These are phyloP conservation scores for Phylloporus sp. DNA, from an alignment of 1,284 basidiomycete species.

Conservation along the genomic window DNA sequence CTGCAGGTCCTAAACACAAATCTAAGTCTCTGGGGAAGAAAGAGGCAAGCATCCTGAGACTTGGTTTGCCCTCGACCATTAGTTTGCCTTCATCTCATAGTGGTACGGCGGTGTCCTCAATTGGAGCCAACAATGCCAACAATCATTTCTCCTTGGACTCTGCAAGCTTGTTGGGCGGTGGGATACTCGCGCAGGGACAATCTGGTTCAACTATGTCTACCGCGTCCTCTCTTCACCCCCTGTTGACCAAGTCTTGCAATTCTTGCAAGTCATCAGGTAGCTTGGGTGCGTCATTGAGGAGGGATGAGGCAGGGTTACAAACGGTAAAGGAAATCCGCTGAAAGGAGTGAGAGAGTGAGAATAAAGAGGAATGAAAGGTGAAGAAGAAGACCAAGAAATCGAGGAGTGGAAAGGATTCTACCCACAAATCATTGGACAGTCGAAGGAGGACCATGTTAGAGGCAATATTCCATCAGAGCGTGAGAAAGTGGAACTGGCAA, in stretches of 20 bases:
- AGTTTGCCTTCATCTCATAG: conserved; percentile 58
- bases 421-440: conserved; percentile 47
- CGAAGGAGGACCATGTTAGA: conserved; percentile 56
- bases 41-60: conserved; percentile 66
- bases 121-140: conserved; percentile 19
- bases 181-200: conserved; percentile 42
- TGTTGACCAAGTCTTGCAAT: conserved; percentile 59
- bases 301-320: conserved; percentile 71
- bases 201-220: conserved; percentile 59
- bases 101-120: conserved; percentile 50
- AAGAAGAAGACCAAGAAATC: conserved; percentile 39
- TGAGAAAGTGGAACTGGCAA: conserved; percentile 10
- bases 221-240: conserved; percentile 63
- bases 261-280: conserved; percentile 59
- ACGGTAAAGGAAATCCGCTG: conserved; percentile 60
- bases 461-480: conserved; percentile 53
- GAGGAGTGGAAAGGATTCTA: conserved; percentile 34
- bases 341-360: conserved; percentile 49
- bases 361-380: conserved; percentile 18
- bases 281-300: conserved; percentile 57
- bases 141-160: conserved; percentile 58
- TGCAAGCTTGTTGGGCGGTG: conserved; percentile 38
- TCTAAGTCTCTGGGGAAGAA: conserved; percentile 54
- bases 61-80: conserved; percentile 54
- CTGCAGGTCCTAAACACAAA: conserved; percentile 36